Conservation (phyloP, 2,329 filamentous ascomycete genomes). For the Aplosporella prunicola region DNA sequence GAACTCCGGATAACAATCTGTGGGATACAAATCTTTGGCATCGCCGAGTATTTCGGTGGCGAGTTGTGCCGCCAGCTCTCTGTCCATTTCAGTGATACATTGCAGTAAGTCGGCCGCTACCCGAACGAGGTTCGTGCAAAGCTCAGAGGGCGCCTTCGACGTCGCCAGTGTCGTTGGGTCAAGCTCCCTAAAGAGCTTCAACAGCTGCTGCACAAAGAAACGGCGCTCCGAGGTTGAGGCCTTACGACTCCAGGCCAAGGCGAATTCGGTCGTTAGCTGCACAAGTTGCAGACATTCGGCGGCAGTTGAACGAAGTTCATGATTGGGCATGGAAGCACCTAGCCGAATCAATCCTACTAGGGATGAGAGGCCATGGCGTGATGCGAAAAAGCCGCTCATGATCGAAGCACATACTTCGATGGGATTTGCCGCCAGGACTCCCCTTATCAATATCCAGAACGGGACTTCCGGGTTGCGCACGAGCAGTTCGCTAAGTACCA, state of each 20-base stretch:
- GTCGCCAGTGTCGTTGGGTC: conserved; percentile 2
- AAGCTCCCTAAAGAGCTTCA: conserved; percentile 3
- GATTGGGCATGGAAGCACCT: conserved; percentile 4
- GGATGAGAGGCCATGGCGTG: not conserved
- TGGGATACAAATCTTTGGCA: not conserved
- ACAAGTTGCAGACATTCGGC: conserved; percentile 1
- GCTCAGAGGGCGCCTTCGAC: conserved; percentile 5
- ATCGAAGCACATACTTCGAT: conserved; percentile 1
- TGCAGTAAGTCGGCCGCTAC: not conserved
- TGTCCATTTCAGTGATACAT: conserved; percentile 1
- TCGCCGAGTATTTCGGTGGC: conserved; percentile 1
- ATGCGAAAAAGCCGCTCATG: not conserved
- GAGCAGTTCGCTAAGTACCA: conserved; percentile 1
- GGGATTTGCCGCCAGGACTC: not conserved
- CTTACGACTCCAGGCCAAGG: too few species aligned
- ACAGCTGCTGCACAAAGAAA: not conserved
- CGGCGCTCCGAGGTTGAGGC: too few species aligned
- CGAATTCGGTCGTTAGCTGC: not conserved
- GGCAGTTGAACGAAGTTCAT: not conserved
- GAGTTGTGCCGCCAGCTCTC: conserved; percentile 1
- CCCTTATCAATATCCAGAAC: conserved; percentile 6
- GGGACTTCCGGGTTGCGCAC: conserved; percentile 1
- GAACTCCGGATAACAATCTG: conserved; percentile 31
- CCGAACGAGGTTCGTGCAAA: conserved; percentile 5
- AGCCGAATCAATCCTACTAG: conserved; percentile 2